These are phyloP conservation scores for Saksenaea vasiformis DNA, from an alignment of 371 early-diverging fungal genomes.

Conservation along the genomic window DNA sequence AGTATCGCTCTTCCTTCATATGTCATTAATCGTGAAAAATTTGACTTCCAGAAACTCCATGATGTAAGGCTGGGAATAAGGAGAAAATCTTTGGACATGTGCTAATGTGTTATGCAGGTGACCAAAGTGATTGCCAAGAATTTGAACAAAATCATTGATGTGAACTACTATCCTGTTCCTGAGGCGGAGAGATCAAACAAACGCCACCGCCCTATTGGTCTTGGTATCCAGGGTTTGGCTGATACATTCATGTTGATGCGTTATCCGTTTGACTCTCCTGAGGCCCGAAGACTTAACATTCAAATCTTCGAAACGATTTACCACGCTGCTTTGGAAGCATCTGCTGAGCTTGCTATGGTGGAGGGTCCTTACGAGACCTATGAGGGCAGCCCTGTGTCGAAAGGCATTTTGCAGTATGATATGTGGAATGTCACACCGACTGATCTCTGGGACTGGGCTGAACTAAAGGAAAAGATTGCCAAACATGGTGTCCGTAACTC, in stretches of 20 bases:
- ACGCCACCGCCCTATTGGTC: constrained; percentile 95
- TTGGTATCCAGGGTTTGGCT: constrained; percentile 99
- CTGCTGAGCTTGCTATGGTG: constrained; percentile 83
- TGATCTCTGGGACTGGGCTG: constrained; percentile 89
- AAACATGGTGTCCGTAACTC: constrained; percentile 95
- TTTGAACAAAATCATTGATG: constrained; percentile 97
- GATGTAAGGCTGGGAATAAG: constrained; percentile 9
- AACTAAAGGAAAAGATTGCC: constrained; percentile 79
- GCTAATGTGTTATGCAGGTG: constrained; percentile 26
- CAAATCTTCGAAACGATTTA: constrained; percentile 98
- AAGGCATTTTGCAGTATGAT: constrained; percentile 95
- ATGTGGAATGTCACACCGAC: constrained; percentile 86
- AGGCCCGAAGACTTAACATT: constrained; percentile 86
- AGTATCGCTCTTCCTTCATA: constrained; percentile 94
- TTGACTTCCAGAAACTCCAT: constrained; percentile 60
- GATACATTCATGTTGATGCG: constrained; percentile 95
- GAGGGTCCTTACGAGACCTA: constrained; percentile 92
- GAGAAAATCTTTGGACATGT: neutral
- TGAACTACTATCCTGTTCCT: constrained; percentile 95
- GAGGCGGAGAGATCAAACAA: constrained; percentile 89
- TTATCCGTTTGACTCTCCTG: constrained; percentile 91
- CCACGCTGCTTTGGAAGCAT: constrained; percentile 94
- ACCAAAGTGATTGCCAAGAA: constrained; percentile 88
- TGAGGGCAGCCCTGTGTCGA: constrained; percentile 87
- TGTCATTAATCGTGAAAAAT: constrained; percentile 61